Conservation (phyloP, 768 basidiomycete species). For the Crucibulum laeve region DNA sequence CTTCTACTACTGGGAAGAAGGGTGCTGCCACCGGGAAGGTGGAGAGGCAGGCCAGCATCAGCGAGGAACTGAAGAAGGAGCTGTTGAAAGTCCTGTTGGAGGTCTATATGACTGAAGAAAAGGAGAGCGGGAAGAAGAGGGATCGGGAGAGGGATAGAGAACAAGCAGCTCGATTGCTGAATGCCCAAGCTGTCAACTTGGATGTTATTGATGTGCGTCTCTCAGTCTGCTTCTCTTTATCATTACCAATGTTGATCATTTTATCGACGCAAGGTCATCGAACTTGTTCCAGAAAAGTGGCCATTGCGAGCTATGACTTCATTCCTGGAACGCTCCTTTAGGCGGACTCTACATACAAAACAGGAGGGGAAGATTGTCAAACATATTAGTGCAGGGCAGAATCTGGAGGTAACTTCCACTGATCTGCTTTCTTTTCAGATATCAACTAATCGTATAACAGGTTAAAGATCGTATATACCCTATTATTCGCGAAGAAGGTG, state of each 20-base stretch:
- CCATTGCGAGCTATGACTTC: conserved; percentile 66
- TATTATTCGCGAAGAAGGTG: conserved; percentile 57
- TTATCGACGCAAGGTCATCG: conserved; percentile 45
- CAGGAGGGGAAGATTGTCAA: conserved; percentile 78
- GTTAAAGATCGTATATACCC: conserved; percentile 58
- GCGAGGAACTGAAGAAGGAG: conserved; percentile 46
- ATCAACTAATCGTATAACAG: conserved; percentile 20
- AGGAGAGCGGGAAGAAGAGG: too few species aligned
- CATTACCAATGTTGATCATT: conserved; percentile 4
- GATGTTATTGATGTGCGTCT: conserved; percentile 70
- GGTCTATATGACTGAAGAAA: conserved; percentile 75
- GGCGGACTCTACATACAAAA: conserved; percentile 64
- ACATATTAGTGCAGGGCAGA: conserved; percentile 73
- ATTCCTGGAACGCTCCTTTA: conserved; percentile 76
- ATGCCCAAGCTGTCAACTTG: conserved; percentile 75
- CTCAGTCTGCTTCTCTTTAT: conserved; percentile 1
- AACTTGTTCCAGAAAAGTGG: conserved; percentile 72
- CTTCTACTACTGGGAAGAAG: conserved; percentile 8
- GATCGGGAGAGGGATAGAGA: too few species aligned
- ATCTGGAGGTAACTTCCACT: conserved; percentile 49
- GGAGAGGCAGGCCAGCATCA: conserved; percentile 33
- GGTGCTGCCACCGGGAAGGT: conserved; percentile 10
- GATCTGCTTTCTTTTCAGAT: neutral
- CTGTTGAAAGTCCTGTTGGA: conserved; percentile 70
- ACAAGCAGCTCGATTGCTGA: conserved; percentile 65